Conservation (phyloP, 306 rosid genomes). For the Clitoria ternatea region DNA sequence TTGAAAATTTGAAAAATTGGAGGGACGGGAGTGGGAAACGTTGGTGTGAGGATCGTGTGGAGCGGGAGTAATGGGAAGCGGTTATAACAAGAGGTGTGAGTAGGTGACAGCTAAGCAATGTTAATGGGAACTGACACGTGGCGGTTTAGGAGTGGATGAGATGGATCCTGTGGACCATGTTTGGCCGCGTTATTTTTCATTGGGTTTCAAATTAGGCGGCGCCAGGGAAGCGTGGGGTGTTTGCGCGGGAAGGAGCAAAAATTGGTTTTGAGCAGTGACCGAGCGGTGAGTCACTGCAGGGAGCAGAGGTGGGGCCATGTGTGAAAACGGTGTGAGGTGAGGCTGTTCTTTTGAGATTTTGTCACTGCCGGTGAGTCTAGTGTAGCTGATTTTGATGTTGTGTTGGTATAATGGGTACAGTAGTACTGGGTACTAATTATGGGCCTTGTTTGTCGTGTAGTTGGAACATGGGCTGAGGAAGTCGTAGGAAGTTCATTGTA, state of each 20-base stretch:
- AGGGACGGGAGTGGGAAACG: not conserved
- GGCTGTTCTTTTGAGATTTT: not conserved
- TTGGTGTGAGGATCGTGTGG: conserved; percentile 4
- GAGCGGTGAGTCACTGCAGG: conserved; percentile 8
- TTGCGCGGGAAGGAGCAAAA: conserved; percentile 54
- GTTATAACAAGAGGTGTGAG: conserved; percentile 6
- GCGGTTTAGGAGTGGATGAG: not conserved
- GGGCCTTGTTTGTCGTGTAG: conserved; percentile 27
- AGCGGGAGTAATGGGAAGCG: not conserved
- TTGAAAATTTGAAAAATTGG: conserved; percentile 30
- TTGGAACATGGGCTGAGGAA: conserved; percentile 2
- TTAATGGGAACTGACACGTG: conserved; percentile 3
- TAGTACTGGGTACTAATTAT: not conserved
- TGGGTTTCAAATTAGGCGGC: conserved; percentile 44
- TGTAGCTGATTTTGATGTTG: not conserved
- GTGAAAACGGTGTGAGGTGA: not conserved
- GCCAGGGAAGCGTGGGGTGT: conserved; percentile 24
- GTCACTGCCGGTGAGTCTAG: not conserved
- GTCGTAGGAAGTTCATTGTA: not conserved
- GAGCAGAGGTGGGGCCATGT: not conserved
- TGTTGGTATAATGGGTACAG: not conserved
- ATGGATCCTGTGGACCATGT: not conserved
- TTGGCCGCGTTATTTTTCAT: conserved; percentile 26
- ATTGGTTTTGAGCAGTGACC: not conserved
- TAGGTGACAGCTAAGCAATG: conserved; percentile 28